These are phyloP conservation scores for Sugiyamaella marilandica DNA, from an alignment of 805 yeast genomes.

Conservation along the genomic window DNA sequence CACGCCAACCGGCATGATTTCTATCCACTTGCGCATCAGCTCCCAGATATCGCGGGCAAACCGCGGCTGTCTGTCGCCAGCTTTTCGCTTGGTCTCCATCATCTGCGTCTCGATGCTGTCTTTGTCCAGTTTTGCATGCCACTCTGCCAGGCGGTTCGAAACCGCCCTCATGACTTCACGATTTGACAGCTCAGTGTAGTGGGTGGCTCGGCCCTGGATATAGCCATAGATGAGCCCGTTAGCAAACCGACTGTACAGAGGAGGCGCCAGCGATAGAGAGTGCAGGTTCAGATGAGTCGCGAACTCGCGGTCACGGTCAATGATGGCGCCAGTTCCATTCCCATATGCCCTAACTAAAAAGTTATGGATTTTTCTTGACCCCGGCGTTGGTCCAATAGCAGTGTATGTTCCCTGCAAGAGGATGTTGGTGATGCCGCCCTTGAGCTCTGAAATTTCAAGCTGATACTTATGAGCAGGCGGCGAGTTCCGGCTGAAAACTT, in stretches of 20 bases:
- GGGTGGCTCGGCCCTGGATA: slow-evolving; percentile 57
- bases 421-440: slow-evolving; percentile 38
- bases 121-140: slow-evolving; percentile 54
- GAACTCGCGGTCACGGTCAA: slow-evolving; percentile 69
- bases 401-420: slow-evolving; percentile 26
- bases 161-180: slow-evolving; percentile 49
- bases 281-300: slow-evolving; percentile 62
- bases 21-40: slow-evolving; percentile 57
- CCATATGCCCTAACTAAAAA: slow-evolving; percentile 66
- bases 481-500: slow-evolving; percentile 9
- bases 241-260: slow-evolving; percentile 59
- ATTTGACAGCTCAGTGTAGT: slow-evolving; percentile 49
- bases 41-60: slow-evolving; percentile 49
- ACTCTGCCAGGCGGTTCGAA: slow-evolving; percentile 62
- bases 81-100: slow-evolving; percentile 34
- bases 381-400: slow-evolving; percentile 7
- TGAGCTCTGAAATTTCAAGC: slow-evolving; percentile 25
- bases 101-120: slow-evolving; percentile 39
- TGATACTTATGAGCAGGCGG: slow-evolving; percentile 6
- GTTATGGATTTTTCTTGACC: slow-evolving; percentile 9
- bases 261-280: slow-evolving; percentile 60
- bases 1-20: slow-evolving; percentile 49
- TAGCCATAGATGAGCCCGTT: slow-evolving; percentile 72
- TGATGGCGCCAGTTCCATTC: slow-evolving; percentile 63
- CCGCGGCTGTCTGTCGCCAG: slow-evolving; percentile 27